Percentiles rank a stretch among this genome's conserved stretches.
Evolutionary conservation across 192 early-diverging fungal genomes (phyloP).

Genomic region (Oehlia diaphana): DNA sequence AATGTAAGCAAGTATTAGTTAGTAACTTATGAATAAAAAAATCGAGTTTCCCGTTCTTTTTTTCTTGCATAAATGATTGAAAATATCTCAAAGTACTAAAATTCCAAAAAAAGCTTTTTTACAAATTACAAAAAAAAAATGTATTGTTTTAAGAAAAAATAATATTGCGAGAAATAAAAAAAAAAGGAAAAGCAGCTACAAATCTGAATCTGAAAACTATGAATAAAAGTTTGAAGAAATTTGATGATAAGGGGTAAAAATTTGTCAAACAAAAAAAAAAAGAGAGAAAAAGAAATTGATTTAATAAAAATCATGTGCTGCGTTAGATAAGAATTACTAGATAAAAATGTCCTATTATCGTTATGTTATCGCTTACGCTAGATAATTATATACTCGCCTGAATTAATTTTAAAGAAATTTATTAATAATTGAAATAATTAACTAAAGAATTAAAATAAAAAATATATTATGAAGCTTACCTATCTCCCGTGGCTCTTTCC

Average conservation of each 20-base stretch:
- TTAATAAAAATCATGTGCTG: neutral
- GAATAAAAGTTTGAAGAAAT: neutral
- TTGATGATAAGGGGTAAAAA: neutral
- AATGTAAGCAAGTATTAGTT: no score
- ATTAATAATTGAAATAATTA: neutral
- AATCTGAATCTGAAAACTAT: neutral
- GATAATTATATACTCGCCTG: conserved; percentile 30
- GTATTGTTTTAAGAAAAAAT: neutral
- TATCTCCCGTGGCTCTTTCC: conserved; percentile 63
- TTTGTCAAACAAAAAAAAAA: neutral
- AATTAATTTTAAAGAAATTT: neutral
- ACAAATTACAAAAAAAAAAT: conserved; percentile 8
- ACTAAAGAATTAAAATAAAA: neutral
- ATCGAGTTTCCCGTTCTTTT: neutral
- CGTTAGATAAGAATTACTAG: neutral
- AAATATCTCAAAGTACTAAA: neutral
- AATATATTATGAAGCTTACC: conserved; percentile 29
- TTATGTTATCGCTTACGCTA: conserved; percentile 11
- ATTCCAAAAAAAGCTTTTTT: neutral
- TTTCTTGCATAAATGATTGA: neutral
- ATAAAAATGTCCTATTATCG: conserved; percentile 17
- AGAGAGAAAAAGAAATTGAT: neutral
- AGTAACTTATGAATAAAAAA: no score
- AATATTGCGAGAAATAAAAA: neutral
- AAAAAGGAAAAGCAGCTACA: neutral